Conservation (phyloP, 108 stramenopile species). For the Asterionellopsis glacialis region DNA sequence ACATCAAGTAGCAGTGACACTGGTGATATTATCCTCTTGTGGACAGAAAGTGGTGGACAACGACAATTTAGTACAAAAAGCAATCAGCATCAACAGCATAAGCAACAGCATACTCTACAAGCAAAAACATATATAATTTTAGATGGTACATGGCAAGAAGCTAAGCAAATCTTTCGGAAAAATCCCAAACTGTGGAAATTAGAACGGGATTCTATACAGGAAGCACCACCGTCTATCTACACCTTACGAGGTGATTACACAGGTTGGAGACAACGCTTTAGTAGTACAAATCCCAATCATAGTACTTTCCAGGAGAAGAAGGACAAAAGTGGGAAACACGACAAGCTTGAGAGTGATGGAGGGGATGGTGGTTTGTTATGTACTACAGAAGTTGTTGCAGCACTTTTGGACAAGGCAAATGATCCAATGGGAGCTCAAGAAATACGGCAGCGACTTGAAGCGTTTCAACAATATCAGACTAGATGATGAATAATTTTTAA, state of each 20-base stretch:
- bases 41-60: slow-evolving; percentile 2
- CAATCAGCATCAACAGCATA: not conserved
- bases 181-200: slow-evolving; percentile 16
- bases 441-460: slow-evolving; percentile 14
- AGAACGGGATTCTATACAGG: slow-evolving; percentile 12
- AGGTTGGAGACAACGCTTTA: slow-evolving; percentile 26
- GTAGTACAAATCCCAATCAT: not conserved
- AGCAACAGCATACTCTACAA: too few relatives aligned
- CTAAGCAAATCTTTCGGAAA: slow-evolving; percentile 22
- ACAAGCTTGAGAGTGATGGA: too few relatives aligned
- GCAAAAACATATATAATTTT: slow-evolving; percentile 8
- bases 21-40: slow-evolving; percentile 5
- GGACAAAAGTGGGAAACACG: too few relatives aligned
- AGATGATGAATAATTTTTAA: too few relatives aligned
- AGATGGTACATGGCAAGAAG: slow-evolving; percentile 34
- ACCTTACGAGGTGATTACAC: slow-evolving; percentile 19
- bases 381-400: slow-evolving; percentile 20
- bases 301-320: too few relatives aligned
- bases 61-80: slow-evolving; percentile 1
- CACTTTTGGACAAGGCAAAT: slow-evolving; percentile 7
- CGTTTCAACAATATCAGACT: slow-evolving; percentile 7
- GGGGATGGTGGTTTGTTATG: slow-evolving; percentile 6
- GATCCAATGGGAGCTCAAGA: slow-evolving; percentile 1
- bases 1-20: slow-evolving; percentile 4
- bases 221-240: slow-evolving; percentile 15